Percentiles rank a stretch among this genome's conserved stretches.
phyloP scores from a whole-genome alignment of 768 basidiomycete genomes.

The Kwoniella heveanensis region DNA sequence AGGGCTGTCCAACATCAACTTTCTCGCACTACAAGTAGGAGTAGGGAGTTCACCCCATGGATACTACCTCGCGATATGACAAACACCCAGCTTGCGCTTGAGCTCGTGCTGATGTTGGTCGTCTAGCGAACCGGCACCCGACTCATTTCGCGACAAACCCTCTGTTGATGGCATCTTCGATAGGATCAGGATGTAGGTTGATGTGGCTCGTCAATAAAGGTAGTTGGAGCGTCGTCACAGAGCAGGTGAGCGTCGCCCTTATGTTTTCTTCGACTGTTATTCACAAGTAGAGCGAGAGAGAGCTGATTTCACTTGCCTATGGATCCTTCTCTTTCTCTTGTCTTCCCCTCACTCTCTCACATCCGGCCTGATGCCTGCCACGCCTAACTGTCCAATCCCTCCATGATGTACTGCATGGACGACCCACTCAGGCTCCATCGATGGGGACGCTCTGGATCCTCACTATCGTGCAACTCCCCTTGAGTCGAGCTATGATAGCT shows the following conservation, averaged over 20 bases:
- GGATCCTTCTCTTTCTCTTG: too few species aligned
- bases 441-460: slow-evolving; percentile 55
- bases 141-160: slow-evolving; percentile 38
- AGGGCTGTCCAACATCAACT: background rate
- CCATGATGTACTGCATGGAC: background rate
- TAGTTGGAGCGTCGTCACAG: slow-evolving; percentile 43
- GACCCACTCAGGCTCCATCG: slow-evolving; percentile 45
- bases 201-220: slow-evolving; percentile 55
- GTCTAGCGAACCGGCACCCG: slow-evolving; percentile 44
- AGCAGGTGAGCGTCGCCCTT: slow-evolving; percentile 37
- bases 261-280: background rate
- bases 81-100: too few species aligned
- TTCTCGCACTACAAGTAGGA: too few species aligned
- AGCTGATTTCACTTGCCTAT: too few species aligned
- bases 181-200: slow-evolving; percentile 44
- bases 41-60: too few species aligned
- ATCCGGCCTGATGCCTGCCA: too few species aligned
- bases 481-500: slow-evolving; percentile 42
- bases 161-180: slow-evolving; percentile 40
- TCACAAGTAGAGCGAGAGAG: too few species aligned
- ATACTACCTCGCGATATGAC: too few species aligned
- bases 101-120: too few species aligned
- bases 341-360: too few species aligned
- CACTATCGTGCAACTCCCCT: slow-evolving; percentile 51
- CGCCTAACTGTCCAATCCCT: too few species aligned